Evolutionary conservation across 108 stramenopile species (phyloP), one percentile per base, ranked within the genome.

Genomic region (Parietichytrium sp.): DNA sequence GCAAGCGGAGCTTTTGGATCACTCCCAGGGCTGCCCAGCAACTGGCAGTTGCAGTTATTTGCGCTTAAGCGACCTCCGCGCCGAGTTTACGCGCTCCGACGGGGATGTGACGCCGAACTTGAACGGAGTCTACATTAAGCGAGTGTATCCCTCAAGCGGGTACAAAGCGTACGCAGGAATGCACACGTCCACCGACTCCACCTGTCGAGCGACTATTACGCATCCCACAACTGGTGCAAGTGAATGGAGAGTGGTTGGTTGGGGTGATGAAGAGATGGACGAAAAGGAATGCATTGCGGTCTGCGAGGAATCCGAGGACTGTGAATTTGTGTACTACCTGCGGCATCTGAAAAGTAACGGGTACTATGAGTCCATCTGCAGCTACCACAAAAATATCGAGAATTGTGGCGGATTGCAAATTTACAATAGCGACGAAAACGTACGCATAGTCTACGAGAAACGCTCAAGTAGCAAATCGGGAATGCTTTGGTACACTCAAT

Each of bases 21-120:
- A 45, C 38, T 72, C 61, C 10, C 15, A 7, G 20, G 23, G 38
- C 29, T 72, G 61, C 3, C 61, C 61, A 25, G 61, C 61, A 1
- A 72, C 61, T n/a, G 61, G 61, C 36, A 72, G 45, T 3, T 72
- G 61, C 33, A 72, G 38, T 6, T 72, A 72, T 2, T n/a, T 72
- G 29, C 61, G 61, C 29, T 33, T 72, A 15, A 2, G 33, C 20
- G 61, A 20, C 8, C 12, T 72, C 0, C 61, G 42, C 0, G 45
- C 15, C 10, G 33, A 45, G 15, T 45, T 42, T n/a, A 18, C 15
- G 16, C 61, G 61, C 13, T 72, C 61, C 10, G 61, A 72, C 20
- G 61, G 61, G 10, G 42, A 45, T 10, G 45, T 42, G 33, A 72
- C 61, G 10, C 61, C 61, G 2, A 42, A 45, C 7, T n/a, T 72